Base-by-base conservation (phyloP, 2,329 filamentous ascomycete species). In the Hortaea sp. region DNA sequence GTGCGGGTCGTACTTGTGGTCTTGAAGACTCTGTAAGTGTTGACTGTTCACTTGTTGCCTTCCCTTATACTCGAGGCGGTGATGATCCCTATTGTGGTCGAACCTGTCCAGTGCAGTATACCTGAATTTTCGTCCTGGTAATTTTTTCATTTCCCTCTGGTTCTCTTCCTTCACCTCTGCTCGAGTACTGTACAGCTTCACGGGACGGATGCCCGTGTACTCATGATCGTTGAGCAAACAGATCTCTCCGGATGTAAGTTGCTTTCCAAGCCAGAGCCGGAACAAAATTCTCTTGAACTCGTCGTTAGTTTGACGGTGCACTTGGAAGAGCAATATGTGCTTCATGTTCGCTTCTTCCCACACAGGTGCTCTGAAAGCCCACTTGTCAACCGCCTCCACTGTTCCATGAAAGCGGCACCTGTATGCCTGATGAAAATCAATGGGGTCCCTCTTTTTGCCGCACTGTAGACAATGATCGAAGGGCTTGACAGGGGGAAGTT, bases 401-500 rank as follows among this genome's bases (percentile, higher is more conserved):
- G 10, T 30, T 3, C 10, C 20, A 7, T 31, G 27, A 12, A n/a
- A 3, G 32, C n/a, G 32, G 4, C n/a, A n/a, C 4, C 4, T 35
- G 32, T n/a, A n/a, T 35, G n/a, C 32, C 4, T n/a, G 7, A 35
- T 35, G 32, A 2, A 4, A 12, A 9, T 27, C 29, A 5, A 45
- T 40, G 1, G 12, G 6, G 4, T 47, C 28, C 44, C 31, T 41
- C 20, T 43, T 28, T 13, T 44, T 37, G 9, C 51, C 53, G 31
- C 27, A 54, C 30, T 0, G 48, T 39, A 46, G 67, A 49, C 77
- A 80, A 49, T 70, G 56, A 34, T 64, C 46, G 42, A 81, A 80
- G 0, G 76, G 76, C 37, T 69, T 72, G 2, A 82, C 76, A 0
- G 78, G 78, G 0, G 78, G 73, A 0, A 82, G 58, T 53, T 80